Base-by-base conservation (phyloP, 108 stramenopile species). In the Skeletonema costatum region DNA sequence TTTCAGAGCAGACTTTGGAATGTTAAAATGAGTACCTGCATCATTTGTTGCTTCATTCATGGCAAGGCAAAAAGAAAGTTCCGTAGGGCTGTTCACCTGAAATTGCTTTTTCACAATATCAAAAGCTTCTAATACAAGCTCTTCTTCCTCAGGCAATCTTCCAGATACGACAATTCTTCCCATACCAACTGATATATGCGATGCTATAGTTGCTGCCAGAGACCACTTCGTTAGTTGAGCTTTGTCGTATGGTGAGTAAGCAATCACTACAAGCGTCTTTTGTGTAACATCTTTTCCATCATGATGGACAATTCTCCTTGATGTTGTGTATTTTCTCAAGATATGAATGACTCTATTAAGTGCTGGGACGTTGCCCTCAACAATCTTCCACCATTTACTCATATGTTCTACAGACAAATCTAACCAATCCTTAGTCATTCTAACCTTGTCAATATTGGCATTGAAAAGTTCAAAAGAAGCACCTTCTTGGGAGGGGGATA, bases 351-450 rank as follows among this genome's bases (percentile, higher is more conserved):
- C 32, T 51, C 19, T 65, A 60, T 48, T 65, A 30, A 70, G 68
- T 60, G 38, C 53, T 29, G 31, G 21, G 1, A 14, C 44, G 14
- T 16, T 4, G n/a, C 10, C 7, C 1, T 42, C 25, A 25, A 73
- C 38, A 42, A 53, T 30, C 70, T 87, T 72, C 46, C 74, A 82
- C 83, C 83, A 87, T 25, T 83, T 73, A 48, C 74, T 74, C 83
- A 84, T 74, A 65, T 88, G 85, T 74, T 88, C 87, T 32, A 88
- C 76, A 19, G 71, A 59, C 61, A 86, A 86, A 70, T 88, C 85
- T 32, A 86, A 50, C 85, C 85, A 88, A 72, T 88, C 87, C 4
- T 44, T 32, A 2, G 87, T 74, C 87, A 81, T 76, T 21, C 79
- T 61, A 59, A 74, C 48, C 9, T 32, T 17, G 11, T 42, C 39